Evolutionary conservation across 2,329 filamentous ascomycete genomes (phyloP).

Genomic region (Sporothrix dimorphospora): DNA sequence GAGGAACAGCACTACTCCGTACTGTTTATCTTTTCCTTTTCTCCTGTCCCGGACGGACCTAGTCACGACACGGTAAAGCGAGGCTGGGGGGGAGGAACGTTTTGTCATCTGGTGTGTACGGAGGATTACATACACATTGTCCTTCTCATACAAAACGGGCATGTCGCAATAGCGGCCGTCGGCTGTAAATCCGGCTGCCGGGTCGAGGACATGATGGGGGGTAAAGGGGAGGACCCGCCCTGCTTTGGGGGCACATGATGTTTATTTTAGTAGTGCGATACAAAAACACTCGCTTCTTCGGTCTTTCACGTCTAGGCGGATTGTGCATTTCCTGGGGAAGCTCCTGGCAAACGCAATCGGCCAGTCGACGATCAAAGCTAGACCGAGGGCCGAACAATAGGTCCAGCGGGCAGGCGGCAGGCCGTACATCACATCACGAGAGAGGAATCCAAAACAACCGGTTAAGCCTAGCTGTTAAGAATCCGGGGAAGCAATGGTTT

Average conservation of each 20-base stretch:
- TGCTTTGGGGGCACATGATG: slow-evolving; percentile 10
- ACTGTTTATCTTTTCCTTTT: not conserved
- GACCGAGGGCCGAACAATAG: slow-evolving; percentile 1
- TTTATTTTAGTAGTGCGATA: not conserved
- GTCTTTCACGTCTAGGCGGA: not conserved
- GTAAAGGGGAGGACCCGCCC: not conserved
- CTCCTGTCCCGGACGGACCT: not conserved
- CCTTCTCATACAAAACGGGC: not conserved
- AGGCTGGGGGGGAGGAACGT: not conserved
- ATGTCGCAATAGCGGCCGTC: slow-evolving; percentile 15
- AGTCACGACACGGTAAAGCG: not conserved
- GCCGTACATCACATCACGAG: not conserved
- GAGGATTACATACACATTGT: not conserved
- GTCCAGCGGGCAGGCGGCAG: not conserved
- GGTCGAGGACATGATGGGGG: not conserved
- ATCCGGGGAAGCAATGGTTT: not conserved
- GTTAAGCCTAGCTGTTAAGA: not conserved
- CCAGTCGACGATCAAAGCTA: not conserved
- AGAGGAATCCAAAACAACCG: not conserved
- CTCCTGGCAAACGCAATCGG: not conserved
- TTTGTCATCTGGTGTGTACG: slow-evolving; percentile 6
- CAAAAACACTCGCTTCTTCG: slow-evolving; percentile 6
- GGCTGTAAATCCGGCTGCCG: slow-evolving; percentile 8
- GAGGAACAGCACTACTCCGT: not conserved
- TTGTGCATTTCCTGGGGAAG: not conserved